Base-by-base conservation (phyloP, 805 yeast species). In the Sugiyamaella boreocaroliniensis region DNA sequence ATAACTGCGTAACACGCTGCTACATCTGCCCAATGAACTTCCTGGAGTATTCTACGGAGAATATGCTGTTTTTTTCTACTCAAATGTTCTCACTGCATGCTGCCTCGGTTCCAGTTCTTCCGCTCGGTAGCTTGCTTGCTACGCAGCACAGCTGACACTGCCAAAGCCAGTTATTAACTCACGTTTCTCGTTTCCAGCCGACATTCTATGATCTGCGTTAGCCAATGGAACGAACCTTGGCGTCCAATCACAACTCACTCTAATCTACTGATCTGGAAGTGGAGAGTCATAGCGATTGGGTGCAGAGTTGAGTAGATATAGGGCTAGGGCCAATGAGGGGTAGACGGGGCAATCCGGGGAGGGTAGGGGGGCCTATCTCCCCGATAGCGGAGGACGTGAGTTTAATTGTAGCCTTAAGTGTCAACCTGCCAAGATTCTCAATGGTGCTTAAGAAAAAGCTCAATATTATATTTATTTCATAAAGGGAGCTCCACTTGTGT, bases 111-210 rank as follows among this genome's bases (percentile, higher is more conserved):
- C 22, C 19, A 14, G 41, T 19, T 16, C 41, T 43, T 15, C 7
- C 8, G 18, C 20, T n/a, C 12, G 16, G 11, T 11, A 3, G 16
- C 12, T 11, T 41, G 14, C 16, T 11, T 11, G 16, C 15, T 41
- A n/a, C n/a, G n/a, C 22, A 4, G 15, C 11, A 12, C 16, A 3
- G 15, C 16, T 37, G 7, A 15, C 16, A 7, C 41, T n/a, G 41
- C 4, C 41, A 37, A n/a, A 3, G 5, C 16, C 41, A 22, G 41
- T 37, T 3, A 37, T 16, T 6, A 11, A 45, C 48, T 45, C 34
- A 45, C 48, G 48, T 40, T 45, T 45, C 15, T 29, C 48, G 48
- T 45, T 29, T n/a, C 32, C 26, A 26, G 40, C 32, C 26, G 48
- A 32, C 48, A 45, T 45, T 45, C 47, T 44, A 26, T 22, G 47